Evolutionary conservation across 495 filamentous ascomycete genomes (phyloP).

Genomic region (Penicillium samsonianum): DNA sequence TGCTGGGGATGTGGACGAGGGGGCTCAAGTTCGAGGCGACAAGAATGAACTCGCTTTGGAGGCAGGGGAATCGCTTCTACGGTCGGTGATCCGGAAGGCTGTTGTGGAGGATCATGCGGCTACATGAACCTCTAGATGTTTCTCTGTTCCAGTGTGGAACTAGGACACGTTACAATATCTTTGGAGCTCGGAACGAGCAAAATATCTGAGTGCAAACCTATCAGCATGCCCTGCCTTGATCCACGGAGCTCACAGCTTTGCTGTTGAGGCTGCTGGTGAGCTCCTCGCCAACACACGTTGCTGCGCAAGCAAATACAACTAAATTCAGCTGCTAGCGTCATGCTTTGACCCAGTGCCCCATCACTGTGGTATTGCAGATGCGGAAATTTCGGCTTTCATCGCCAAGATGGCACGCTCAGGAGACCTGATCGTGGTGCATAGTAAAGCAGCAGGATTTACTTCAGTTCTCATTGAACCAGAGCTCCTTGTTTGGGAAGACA

Average conservation of each 20-base stretch:
- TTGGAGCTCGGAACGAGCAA: background rate
- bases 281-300: background rate
- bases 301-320: background rate
- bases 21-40: background rate
- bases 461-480: too few species aligned
- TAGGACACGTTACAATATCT: background rate
- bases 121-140: slow-evolving; percentile 19
- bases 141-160: background rate
- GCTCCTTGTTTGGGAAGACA: background rate
- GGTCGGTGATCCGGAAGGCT: slow-evolving; percentile 31
- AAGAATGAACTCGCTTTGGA: slow-evolving; percentile 15
- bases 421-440: background rate
- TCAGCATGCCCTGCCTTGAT: background rate
- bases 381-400: background rate
- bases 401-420: background rate
- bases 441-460: background rate
- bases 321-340: background rate
- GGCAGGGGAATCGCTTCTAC: slow-evolving; percentile 36
- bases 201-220: background rate
- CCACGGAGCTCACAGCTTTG: background rate
- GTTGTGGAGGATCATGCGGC: slow-evolving; percentile 23
- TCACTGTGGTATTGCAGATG: background rate
- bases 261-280: background rate
- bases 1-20: slow-evolving; percentile 20
- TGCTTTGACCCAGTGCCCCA: background rate